A percentile compares a stretch with the other conserved stretches of the same genome.
These are phyloP conservation scores for Termitomyces sp. DNA, from an alignment of 768 basidiomycete species.

Conservation along the genomic window DNA sequence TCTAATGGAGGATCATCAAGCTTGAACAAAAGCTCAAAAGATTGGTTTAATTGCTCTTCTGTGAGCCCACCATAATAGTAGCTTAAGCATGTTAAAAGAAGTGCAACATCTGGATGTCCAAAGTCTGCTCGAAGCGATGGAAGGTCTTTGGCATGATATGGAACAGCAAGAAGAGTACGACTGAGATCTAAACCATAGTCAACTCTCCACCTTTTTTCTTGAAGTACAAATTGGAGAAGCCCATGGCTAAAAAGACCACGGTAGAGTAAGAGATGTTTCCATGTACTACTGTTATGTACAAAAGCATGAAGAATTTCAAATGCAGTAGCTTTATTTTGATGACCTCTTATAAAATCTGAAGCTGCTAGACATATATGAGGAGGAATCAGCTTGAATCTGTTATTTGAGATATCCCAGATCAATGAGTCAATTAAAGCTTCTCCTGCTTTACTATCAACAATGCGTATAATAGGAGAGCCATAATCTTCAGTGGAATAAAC, in stretches of 20 bases:
- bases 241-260: not conserved
- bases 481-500: not conserved
- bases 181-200: not conserved
- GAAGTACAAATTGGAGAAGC: not conserved
- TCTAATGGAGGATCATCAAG: not conserved
- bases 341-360: slow-evolving; percentile 19
- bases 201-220: not conserved
- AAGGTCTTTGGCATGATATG: not conserved
- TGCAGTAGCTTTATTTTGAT: not conserved
- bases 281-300: not conserved
- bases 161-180: not conserved
- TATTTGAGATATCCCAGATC: slow-evolving; percentile 14
- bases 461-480: slow-evolving; percentile 11
- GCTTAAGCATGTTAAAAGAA: not conserved
- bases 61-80: not conserved
- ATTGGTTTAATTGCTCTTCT: not conserved
- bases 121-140: not conserved
- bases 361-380: slow-evolving; percentile 7
- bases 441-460: slow-evolving; percentile 14
- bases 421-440: slow-evolving; percentile 10
- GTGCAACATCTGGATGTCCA: not conserved
- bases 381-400: slow-evolving; percentile 15
- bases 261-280: not conserved
- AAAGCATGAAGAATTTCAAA: not conserved
- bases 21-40: not conserved